Percentiles rank a stretch among this genome's conserved stretches.
These are phyloP conservation scores for Dictyostelium intermedium DNA, from an alignment of 78 protist genomes.

Conservation along the genomic window DNA sequence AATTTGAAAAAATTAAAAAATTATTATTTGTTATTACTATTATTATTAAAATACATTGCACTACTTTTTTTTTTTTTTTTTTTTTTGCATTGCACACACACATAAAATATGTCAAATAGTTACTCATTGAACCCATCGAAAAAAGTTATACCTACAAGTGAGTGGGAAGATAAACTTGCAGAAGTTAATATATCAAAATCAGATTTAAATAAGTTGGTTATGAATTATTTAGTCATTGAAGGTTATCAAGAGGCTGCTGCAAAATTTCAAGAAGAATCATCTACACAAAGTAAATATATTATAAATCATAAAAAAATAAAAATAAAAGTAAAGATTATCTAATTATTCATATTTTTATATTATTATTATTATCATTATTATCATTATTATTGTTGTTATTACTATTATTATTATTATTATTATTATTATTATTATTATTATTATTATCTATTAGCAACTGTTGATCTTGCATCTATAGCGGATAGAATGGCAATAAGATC, in stretches of 20 bases:
- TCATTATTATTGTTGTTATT: too few species aligned
- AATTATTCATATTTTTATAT: neutral
- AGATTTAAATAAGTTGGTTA: slow-evolving; percentile 87
- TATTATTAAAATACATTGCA: too few species aligned
- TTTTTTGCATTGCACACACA: neutral
- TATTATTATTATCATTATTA: neutral
- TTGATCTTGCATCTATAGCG: slow-evolving; percentile 77
- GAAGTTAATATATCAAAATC: slow-evolving; percentile 38
- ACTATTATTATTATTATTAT: neutral
- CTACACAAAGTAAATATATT: slow-evolving; percentile 49
- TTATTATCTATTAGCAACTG: slow-evolving; percentile 4
- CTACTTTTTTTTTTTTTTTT: too few species aligned
- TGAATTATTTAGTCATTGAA: slow-evolving; percentile 93
- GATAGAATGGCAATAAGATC: slow-evolving; percentile 83
- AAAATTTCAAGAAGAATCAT: slow-evolving; percentile 86
- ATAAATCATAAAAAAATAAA: neutral
- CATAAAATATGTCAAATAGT: neutral
- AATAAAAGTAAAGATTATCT: neutral
- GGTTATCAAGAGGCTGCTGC: slow-evolving; percentile 93
- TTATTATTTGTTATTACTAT: neutral
- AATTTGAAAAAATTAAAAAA: neutral
- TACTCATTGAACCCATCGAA: neutral
- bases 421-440: neutral
- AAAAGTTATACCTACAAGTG: neutral
- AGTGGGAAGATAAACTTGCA: slow-evolving; percentile 53